These are phyloP conservation scores for Asterochloris sp. DNA, from an alignment of 139 green algal genomes.

Conservation along the genomic window DNA sequence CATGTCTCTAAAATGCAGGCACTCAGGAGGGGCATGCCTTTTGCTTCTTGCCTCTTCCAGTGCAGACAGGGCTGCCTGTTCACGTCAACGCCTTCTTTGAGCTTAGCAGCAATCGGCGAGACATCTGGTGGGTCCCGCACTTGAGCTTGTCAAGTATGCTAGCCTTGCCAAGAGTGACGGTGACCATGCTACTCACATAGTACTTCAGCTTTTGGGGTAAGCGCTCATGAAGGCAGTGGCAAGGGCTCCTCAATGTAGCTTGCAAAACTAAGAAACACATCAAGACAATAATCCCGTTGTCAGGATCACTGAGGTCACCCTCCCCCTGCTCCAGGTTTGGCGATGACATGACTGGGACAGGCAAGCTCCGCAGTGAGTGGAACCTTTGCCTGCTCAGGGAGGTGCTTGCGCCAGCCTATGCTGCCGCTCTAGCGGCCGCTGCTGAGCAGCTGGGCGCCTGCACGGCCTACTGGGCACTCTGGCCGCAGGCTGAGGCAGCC, in stretches of 20 bases:
- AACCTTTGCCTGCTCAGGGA: conserved; percentile 62
- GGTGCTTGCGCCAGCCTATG: conserved; percentile 52
- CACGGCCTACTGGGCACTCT: conserved; percentile 44
- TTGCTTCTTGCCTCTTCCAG: conserved; percentile 74
- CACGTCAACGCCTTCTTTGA: conserved; percentile 56
- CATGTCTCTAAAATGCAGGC: background rate
- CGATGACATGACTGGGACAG: conserved; percentile 59
- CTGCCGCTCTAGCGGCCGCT: conserved; percentile 40
- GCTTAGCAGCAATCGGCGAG: background rate
- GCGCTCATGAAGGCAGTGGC: background rate
- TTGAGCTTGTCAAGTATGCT: background rate
- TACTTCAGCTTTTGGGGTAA: conserved; percentile 18
- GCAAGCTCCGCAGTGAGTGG: conserved; percentile 57
- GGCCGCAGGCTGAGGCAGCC: conserved; percentile 30
- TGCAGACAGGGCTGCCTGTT: conserved; percentile 50
- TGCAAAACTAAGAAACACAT: too few relatives aligned
- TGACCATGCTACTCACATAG: background rate
- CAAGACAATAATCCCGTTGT: too few relatives aligned
- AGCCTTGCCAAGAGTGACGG: background rate
- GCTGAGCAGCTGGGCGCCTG: conserved; percentile 40
- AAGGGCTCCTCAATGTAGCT: too few relatives aligned
- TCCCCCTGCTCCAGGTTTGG: conserved; percentile 40
- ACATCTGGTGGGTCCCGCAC: conserved; percentile 2
- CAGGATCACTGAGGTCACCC: too few relatives aligned
- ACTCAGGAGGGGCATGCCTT: conserved; percentile 35